Conservation (phyloP, 2,329 filamentous ascomycete species). For the Parastagonospora avenae region DNA sequence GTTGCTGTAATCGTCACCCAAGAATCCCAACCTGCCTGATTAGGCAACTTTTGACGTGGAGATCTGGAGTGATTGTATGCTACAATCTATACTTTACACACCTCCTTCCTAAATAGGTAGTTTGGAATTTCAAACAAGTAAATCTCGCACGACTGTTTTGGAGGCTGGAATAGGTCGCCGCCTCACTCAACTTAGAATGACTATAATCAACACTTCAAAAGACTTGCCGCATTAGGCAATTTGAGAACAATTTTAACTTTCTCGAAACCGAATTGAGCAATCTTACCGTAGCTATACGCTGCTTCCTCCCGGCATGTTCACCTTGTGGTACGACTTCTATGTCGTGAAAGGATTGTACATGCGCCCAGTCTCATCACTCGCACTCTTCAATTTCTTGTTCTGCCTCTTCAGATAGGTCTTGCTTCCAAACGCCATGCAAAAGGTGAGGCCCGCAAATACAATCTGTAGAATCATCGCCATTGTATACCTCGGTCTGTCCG, state of each 20-base stretch:
- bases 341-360: constrained; percentile 8
- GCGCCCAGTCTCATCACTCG: constrained; percentile 6
- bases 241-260: not conserved
- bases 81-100: not conserved
- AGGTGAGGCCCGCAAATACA: constrained; percentile 15
- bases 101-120: not conserved
- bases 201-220: not conserved
- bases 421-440: constrained; percentile 8
- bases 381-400: constrained; percentile 15
- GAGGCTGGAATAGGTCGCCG: too few relatives aligned
- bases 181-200: not conserved
- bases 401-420: constrained; percentile 13
- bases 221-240: not conserved
- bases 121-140: not conserved
- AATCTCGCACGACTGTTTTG: too few relatives aligned
- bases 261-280: too few relatives aligned
- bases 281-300: too few relatives aligned
- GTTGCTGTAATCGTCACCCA: too few relatives aligned
- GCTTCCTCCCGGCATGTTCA: not conserved
- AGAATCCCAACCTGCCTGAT: too few relatives aligned
- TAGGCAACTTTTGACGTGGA: too few relatives aligned
- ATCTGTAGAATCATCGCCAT: constrained; percentile 23
- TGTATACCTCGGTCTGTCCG: constrained; percentile 12
- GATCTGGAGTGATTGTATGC: not conserved
- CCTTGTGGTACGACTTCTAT: constrained; percentile 3